Evolutionary conservation across 192 early-diverging fungal genomes (phyloP), one percentile per base, ranked within the genome.

Genomic region (Linnemannia schmuckeri): DNA sequence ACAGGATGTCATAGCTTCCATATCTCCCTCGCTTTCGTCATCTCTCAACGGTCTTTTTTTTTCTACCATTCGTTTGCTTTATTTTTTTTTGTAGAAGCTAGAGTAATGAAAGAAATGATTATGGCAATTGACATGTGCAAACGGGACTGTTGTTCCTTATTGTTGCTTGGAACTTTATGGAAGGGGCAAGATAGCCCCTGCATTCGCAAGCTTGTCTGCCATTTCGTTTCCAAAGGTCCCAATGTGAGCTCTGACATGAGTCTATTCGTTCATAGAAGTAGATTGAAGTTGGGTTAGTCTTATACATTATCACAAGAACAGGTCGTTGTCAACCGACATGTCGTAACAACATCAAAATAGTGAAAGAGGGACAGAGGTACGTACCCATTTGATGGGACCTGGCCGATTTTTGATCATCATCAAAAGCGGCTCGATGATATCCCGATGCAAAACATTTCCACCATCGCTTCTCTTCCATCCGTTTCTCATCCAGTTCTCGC

Each of bases 141-240:
- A 57, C 30, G 41, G 33, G 24, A 9, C 46, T 46, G 40, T 72
- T 27, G 37, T 52, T 9, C 68, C 57, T 69, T 37, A 47, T 35
- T 61, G 66, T 9, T 30, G n/a, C 40, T 49, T 35, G 57, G 35
- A 63, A 20, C 15, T 13, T 13, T 80, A 81, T 42, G 82, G 79
- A 30, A 68, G 68, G 6, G 78, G 63, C 63, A 78, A 63, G 7
- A 87, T 30, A 46, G 95, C 94, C n/a, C 97, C 97, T 12, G 77
- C 54, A 12, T 94, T 94, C 6, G 97, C 97, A 35, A 98, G 87
- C 49, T 47, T 52, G 82, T 98, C 97, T 1, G 97, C 97, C 74
- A 78, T 90, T 79, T 97, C 96, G 87, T 98, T 98, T 38, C 95
- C 97, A 24, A 85, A 71, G 22, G 91, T 78, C 27, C 96, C 96